A percentile compares a stretch with the other conserved stretches of the same genome.
These are phyloP conservation scores for Penicillium verhagenii DNA, from an alignment of 495 filamentous ascomycete genomes.

Conservation along the genomic window DNA sequence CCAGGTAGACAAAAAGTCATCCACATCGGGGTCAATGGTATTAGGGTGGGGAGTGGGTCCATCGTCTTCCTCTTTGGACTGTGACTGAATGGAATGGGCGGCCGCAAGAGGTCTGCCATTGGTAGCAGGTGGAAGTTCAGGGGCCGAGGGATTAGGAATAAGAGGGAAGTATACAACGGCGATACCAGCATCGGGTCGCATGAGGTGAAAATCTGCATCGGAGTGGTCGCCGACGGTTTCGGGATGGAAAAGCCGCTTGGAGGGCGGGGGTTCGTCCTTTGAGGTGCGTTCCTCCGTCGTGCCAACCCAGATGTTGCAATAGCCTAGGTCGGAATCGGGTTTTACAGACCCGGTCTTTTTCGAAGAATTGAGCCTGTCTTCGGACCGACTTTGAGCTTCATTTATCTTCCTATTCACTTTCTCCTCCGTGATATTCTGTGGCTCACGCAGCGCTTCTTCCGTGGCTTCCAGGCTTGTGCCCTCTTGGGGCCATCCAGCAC, in stretches of 20 bases:
- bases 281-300: conserved; percentile 67
- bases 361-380: neutral
- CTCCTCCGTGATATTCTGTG: conserved; percentile 58
- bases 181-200: conserved; percentile 77
- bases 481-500: conserved; percentile 80
- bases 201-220: conserved; percentile 70
- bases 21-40: conserved; percentile 74
- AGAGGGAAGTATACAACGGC: conserved; percentile 90
- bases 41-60: conserved; percentile 52
- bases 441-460: conserved; percentile 63
- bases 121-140: conserved; percentile 28
- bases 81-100: conserved; percentile 14
- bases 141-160: conserved; percentile 65
- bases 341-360: conserved; percentile 5
- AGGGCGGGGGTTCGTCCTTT: conserved; percentile 61
- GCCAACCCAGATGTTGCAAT: conserved; percentile 96
- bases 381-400: conserved; percentile 48
- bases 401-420: conserved; percentile 63
- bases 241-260: conserved; percentile 54
- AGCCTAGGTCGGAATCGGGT: conserved; percentile 63
- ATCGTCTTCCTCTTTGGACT: conserved; percentile 18
- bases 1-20: conserved; percentile 91
- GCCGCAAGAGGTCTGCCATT: conserved; percentile 26
- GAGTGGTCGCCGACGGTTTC: conserved; percentile 24
- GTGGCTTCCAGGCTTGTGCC: conserved; percentile 52